These are phyloP conservation scores for Trypanosoma boissoni DNA, from an alignment of 208 protist species.

Conservation along the genomic window DNA sequence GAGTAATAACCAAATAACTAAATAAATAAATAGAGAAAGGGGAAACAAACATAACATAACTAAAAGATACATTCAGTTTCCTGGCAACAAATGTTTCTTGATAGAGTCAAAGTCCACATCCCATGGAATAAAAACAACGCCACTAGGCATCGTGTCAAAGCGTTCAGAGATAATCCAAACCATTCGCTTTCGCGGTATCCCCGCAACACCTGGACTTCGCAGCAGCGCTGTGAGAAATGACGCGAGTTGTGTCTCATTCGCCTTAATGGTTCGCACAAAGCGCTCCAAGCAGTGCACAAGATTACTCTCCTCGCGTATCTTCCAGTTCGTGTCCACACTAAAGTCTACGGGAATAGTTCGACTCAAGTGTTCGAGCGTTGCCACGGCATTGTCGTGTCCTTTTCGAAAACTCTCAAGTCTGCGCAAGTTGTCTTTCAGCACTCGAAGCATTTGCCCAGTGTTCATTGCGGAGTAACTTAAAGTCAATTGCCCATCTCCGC, in stretches of 20 bases:
- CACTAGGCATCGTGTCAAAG: slow-evolving; percentile 72
- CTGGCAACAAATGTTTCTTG: slow-evolving; percentile 51
- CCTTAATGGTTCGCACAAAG: slow-evolving; percentile 66
- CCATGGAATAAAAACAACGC: slow-evolving; percentile 78
- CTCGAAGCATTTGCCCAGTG: slow-evolving; percentile 73
- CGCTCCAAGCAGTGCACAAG: slow-evolving; percentile 47
- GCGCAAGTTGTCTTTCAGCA: slow-evolving; percentile 73
- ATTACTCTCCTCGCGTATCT: slow-evolving; percentile 62
- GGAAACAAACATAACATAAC: slow-evolving; percentile 2
- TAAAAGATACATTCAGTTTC: slow-evolving; percentile 14
- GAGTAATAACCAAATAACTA: background rate
- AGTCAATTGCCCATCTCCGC: slow-evolving; percentile 56
- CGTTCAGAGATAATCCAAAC: slow-evolving; percentile 80
- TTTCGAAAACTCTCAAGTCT: slow-evolving; percentile 54
- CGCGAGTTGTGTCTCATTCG: slow-evolving; percentile 50
- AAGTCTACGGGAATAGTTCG: slow-evolving; percentile 78
- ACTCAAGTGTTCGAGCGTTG: slow-evolving; percentile 61
- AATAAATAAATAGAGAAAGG: slow-evolving; percentile 10
- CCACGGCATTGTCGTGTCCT: slow-evolving; percentile 54
- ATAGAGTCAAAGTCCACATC: slow-evolving; percentile 84
- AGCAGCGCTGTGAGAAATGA: slow-evolving; percentile 47
- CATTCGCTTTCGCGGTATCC: slow-evolving; percentile 50
- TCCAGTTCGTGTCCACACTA: slow-evolving; percentile 80
- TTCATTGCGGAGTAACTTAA: slow-evolving; percentile 69
- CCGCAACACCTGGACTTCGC: slow-evolving; percentile 14